These are phyloP conservation scores for Rhododendron ferrugineum DNA, from an alignment of 148 eudicot genomes.

Conservation along the genomic window DNA sequence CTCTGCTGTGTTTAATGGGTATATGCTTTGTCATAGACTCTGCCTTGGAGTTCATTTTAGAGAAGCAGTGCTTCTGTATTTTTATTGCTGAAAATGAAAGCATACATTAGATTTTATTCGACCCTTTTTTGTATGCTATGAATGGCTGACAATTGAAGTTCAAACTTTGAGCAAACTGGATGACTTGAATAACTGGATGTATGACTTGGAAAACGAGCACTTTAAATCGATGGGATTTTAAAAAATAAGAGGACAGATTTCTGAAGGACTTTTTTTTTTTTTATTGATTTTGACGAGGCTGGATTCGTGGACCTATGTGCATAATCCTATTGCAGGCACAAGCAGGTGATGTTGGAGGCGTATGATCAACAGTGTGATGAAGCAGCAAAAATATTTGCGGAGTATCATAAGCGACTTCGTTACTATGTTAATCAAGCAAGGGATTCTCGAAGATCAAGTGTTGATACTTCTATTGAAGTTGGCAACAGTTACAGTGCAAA, in stretches of 20 bases:
- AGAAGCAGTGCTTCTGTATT: neutral
- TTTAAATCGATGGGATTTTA: neutral
- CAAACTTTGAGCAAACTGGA: neutral
- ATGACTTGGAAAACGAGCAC: neutral
- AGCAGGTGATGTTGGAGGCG: constrained; percentile 85
- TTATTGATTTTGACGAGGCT: neutral
- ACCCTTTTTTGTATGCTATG: neutral
- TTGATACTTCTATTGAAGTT: constrained; percentile 49
- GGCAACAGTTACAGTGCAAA: constrained; percentile 48
- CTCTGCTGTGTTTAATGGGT: neutral
- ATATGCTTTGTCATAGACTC: neutral
- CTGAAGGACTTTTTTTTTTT: neutral
- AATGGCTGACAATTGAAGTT: constrained; percentile 1
- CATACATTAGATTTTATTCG: neutral
- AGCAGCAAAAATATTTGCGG: constrained; percentile 92
- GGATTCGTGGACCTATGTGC: neutral
- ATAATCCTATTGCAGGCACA: constrained; percentile 61
- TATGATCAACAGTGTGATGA: constrained; percentile 96
- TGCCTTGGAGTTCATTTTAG: neutral
- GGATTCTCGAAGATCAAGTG: constrained; percentile 57
- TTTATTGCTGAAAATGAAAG: neutral
- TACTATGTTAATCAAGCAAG: constrained; percentile 78
- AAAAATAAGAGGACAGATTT: neutral
- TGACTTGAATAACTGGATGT: neutral
- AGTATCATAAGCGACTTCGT: constrained; percentile 89